phyloP scores from a whole-genome alignment of 768 basidiomycete species.

The Leccinellum rugosiceps region DNA sequence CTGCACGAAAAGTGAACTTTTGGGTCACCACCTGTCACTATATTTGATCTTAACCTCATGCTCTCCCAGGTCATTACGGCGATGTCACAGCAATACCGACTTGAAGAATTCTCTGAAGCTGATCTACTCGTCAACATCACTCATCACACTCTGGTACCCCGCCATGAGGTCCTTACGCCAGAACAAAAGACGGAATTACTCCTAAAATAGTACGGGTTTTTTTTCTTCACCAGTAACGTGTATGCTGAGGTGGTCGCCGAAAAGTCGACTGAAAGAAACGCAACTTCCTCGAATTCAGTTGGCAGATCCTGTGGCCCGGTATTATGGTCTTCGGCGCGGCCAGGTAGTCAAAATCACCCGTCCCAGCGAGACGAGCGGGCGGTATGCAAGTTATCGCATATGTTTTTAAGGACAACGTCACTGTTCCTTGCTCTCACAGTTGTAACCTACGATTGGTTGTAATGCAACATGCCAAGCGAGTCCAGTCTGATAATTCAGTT shows the following conservation, averaged over 20 bases:
- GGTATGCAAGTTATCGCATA: conserved; percentile 90
- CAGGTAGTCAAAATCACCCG: conserved; percentile 98
- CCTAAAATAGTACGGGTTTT: conserved; percentile 80
- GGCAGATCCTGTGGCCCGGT: conserved; percentile 95
- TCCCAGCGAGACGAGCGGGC: conserved; percentile 94
- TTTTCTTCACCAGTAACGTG: not conserved
- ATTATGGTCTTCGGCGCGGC: conserved; percentile 92
- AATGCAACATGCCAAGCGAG: conserved; percentile 3
- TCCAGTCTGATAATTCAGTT: not conserved
- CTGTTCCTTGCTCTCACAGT: conserved; percentile 4
- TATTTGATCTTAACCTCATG: not conserved
- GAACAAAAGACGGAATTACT: conserved; percentile 87
- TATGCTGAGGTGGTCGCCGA: conserved; percentile 6
- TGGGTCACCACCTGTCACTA: not conserved
- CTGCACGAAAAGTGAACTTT: conserved; percentile 79
- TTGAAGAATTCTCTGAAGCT: conserved; percentile 96
- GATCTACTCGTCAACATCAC: conserved; percentile 98
- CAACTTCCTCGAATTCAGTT: conserved; percentile 96
- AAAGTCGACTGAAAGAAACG: conserved; percentile 94
- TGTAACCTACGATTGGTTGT: conserved; percentile 8
- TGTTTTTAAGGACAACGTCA: conserved; percentile 55
- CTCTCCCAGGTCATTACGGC: conserved; percentile 80
- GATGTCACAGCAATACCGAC: conserved; percentile 79
- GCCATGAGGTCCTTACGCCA: conserved; percentile 79
- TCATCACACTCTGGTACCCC: conserved; percentile 91